These are phyloP conservation scores for Suaeda aralocaspica DNA, from an alignment of 148 eudicot genomes.

Conservation along the genomic window DNA sequence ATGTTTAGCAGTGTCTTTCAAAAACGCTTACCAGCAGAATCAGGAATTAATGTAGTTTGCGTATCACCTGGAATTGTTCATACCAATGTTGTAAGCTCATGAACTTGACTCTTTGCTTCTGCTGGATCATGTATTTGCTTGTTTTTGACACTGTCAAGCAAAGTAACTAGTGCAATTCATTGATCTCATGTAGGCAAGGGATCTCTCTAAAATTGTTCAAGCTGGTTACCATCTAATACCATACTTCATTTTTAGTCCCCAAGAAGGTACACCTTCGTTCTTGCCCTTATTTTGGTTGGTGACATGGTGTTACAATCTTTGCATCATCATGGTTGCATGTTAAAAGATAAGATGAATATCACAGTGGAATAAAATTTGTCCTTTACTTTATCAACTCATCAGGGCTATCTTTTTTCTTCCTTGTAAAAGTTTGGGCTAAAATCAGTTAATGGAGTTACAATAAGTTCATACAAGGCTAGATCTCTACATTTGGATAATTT, in stretches of 20 bases:
- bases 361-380: no score
- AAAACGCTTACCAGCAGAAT: conserved; percentile 76
- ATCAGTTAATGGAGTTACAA: no score
- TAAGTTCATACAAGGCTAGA: no score
- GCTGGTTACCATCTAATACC: conserved; percentile 74
- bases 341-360: no score
- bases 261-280: conserved; percentile 59
- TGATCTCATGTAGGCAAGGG: conserved; percentile 72
- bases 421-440: no score
- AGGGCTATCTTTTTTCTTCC: no score
- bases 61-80: conserved; percentile 96
- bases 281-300: not conserved
- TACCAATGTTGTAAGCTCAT: conserved; percentile 78
- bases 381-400: no score
- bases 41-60: conserved; percentile 78
- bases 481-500: no score
- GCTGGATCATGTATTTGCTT: not conserved
- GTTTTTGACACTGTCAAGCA: conserved; percentile 1
- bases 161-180: not conserved
- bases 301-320: not conserved
- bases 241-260: conserved; percentile 77
- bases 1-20: conserved; percentile 93
- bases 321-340: no score
- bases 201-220: conserved; percentile 82
- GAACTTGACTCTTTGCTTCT: conserved; percentile 11